Evolutionary conservation across 495 filamentous ascomycete genomes (phyloP).

Genomic region (Penicillium longicatenatum): DNA sequence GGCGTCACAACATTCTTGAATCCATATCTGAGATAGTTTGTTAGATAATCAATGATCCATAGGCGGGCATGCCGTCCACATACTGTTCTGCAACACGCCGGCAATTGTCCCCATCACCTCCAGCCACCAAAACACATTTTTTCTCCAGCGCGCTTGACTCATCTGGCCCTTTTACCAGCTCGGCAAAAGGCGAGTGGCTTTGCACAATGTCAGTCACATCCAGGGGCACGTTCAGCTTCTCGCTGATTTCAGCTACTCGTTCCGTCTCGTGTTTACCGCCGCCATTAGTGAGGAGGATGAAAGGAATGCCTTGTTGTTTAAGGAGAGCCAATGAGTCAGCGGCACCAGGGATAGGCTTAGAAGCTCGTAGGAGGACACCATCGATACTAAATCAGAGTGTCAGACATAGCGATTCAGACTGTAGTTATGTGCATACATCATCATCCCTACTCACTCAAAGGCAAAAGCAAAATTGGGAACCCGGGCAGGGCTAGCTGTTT

Average conservation of each 20-base stretch:
- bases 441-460: constrained; percentile 66
- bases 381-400: constrained; percentile 67
- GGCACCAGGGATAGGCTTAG: constrained; percentile 78
- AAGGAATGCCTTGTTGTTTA: constrained; percentile 70
- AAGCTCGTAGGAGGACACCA: constrained; percentile 88
- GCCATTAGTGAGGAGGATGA: constrained; percentile 87
- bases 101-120: constrained; percentile 76
- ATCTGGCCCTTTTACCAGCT: constrained; percentile 47
- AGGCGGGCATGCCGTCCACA: background rate
- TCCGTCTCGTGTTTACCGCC: constrained; percentile 77
- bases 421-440: constrained; percentile 19
- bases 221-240: constrained; percentile 60
- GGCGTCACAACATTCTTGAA: constrained; percentile 85
- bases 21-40: constrained; percentile 60
- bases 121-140: constrained; percentile 78
- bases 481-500: constrained; percentile 34
- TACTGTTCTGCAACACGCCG: constrained; percentile 70
- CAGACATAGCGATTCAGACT: constrained; percentile 5
- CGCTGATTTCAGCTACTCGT: constrained; percentile 68
- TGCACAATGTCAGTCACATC: constrained; percentile 72
- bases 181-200: constrained; percentile 79
- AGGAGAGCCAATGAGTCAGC: constrained; percentile 72
- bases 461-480: constrained; percentile 75
- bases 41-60: background rate
- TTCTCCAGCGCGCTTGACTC: constrained; percentile 52